phyloP scores from a whole-genome alignment of 441 rosid genomes.

The Arabidopsis hybrid region DNA sequence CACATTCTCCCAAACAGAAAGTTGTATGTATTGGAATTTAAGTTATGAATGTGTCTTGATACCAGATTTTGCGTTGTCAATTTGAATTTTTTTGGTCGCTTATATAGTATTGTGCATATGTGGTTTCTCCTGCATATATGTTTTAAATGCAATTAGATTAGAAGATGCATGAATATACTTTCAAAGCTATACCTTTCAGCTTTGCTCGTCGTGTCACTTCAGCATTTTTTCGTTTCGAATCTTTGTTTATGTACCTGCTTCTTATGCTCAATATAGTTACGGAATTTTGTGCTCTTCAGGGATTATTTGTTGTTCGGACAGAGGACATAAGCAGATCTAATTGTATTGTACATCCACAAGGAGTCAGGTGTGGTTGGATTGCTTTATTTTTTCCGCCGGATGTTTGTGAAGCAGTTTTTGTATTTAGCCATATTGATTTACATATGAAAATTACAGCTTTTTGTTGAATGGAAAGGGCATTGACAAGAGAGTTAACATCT shows the following conservation, averaged over 20 bases:
- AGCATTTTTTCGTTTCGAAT: constrained; percentile 15
- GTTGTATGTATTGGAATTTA: constrained; percentile 57
- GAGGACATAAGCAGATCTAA: constrained; percentile 75
- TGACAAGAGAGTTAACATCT: constrained; percentile 57
- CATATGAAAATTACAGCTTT: constrained; percentile 58
- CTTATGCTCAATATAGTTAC: neutral
- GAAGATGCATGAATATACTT: constrained; percentile 26
- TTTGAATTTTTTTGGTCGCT: neutral
- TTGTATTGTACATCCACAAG: constrained; percentile 80
- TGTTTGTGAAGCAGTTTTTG: constrained; percentile 23
- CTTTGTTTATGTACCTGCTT: constrained; percentile 19
- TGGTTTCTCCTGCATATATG: constrained; percentile 15
- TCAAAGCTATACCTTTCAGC: constrained; percentile 2
- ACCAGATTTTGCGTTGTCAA: constrained; percentile 6
- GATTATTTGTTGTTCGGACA: constrained; percentile 68
- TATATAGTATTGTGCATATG: constrained; percentile 13
- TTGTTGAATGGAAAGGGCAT: constrained; percentile 78
- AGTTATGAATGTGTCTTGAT: constrained; percentile 14
- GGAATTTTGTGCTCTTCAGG: constrained; percentile 51
- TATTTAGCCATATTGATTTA: constrained; percentile 30
- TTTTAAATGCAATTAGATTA: neutral
- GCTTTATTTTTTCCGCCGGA: neutral
- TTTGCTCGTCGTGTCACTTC: constrained; percentile 17
- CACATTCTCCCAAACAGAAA: constrained; percentile 51
- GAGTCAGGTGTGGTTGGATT: constrained; percentile 70